phyloP scores from a whole-genome alignment of 306 rosid species.

The Bauhinia variegata region DNA sequence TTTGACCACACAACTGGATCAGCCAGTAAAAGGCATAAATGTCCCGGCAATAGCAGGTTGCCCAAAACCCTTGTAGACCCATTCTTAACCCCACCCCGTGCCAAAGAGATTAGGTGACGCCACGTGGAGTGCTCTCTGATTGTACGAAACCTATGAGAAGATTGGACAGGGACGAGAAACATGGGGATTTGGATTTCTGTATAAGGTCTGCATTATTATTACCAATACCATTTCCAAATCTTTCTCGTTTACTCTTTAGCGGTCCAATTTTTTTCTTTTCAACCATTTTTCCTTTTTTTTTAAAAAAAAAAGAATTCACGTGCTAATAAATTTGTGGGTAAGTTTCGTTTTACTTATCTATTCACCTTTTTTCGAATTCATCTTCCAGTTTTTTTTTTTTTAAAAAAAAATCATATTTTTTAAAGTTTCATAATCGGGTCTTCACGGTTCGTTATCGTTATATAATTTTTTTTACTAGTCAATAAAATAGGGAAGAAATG shows the following conservation, averaged over 20 bases:
- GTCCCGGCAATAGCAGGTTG: slow-evolving; percentile 48
- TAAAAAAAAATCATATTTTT: too few species aligned
- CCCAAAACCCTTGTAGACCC: slow-evolving; percentile 43
- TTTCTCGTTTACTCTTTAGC: slow-evolving; percentile 26
- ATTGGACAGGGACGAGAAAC: slow-evolving; percentile 24
- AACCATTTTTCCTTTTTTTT: neutral
- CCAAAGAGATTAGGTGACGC: slow-evolving; percentile 20
- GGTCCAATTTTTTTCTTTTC: slow-evolving; percentile 31
- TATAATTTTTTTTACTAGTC: too few species aligned
- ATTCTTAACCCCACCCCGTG: slow-evolving; percentile 48
- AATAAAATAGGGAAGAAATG: too few species aligned
- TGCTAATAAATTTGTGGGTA: neutral
- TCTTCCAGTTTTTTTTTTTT: too few species aligned
- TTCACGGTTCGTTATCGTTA: too few species aligned
- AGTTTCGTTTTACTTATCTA: neutral
- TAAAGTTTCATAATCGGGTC: too few species aligned
- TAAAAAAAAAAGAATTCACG: too few species aligned
- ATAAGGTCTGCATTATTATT: slow-evolving; percentile 22
- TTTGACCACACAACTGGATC: slow-evolving; percentile 69
- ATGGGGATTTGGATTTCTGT: slow-evolving; percentile 33
- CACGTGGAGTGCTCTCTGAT: slow-evolving; percentile 55
- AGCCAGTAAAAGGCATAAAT: slow-evolving; percentile 44
- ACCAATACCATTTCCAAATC: too few species aligned
- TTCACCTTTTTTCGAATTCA: too few species aligned
- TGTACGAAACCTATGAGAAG: slow-evolving; percentile 28